Conservation (phyloP, 2,329 filamentous ascomycete species). For the Thelonectria rubi region DNA sequence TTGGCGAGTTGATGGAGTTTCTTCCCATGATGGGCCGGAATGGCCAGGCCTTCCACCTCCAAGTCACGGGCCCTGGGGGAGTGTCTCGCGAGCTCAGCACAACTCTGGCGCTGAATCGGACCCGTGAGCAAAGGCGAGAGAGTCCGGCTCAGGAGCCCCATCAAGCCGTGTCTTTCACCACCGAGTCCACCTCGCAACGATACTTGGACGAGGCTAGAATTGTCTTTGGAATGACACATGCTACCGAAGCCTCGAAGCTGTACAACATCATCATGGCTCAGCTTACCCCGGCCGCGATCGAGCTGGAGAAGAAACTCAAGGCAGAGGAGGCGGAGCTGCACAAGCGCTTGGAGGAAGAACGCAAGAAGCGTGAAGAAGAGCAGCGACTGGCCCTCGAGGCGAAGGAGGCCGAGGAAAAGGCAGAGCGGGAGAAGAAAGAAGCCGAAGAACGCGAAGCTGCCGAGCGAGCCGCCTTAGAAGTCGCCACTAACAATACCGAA, state of each 20-base stretch:
- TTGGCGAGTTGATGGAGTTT: constrained; percentile 65
- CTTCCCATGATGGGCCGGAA: constrained; percentile 58
- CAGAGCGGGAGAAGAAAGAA: constrained; percentile 72
- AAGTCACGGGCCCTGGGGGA: constrained; percentile 61
- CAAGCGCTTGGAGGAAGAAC: constrained; percentile 65
- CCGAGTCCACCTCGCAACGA: constrained; percentile 75
- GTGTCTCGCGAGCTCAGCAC: constrained; percentile 59
- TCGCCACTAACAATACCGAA: constrained; percentile 46
- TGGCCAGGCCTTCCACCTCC: constrained; percentile 66
- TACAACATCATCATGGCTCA: constrained; percentile 74
- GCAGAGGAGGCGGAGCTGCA: constrained; percentile 63
- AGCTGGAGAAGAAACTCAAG: constrained; percentile 78
- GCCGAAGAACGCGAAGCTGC: constrained; percentile 73
- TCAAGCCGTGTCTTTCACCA: constrained; percentile 79
- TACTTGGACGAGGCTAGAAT: constrained; percentile 93
- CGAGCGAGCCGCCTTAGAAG: constrained; percentile 66
- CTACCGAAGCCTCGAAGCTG: constrained; percentile 73
- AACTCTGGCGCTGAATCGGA: constrained; percentile 53
- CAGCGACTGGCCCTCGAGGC: constrained; percentile 74
- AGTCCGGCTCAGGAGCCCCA: constrained; percentile 65
- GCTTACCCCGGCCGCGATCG: constrained; percentile 85
- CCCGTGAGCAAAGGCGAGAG: constrained; percentile 60
- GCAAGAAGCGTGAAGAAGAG: constrained; percentile 70
- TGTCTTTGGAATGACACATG: constrained; percentile 74
- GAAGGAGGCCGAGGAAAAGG: constrained; percentile 75